Conservation (phyloP, 2,329 filamentous ascomycete species). For the Fusarium sp. region DNA sequence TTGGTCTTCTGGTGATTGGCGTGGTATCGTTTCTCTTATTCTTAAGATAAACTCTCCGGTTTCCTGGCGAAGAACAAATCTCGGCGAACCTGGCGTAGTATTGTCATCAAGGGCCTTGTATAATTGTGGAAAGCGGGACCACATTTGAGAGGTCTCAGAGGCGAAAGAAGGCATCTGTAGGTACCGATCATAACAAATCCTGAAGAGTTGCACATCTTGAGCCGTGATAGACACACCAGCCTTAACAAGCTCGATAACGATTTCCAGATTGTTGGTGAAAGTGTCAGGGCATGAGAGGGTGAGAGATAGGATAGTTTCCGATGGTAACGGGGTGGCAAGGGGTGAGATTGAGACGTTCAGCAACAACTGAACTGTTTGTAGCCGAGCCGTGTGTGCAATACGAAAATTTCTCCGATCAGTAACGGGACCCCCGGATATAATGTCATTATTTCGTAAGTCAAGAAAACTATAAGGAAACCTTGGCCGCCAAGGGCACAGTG, state of each 20-base stretch:
- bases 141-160: too few relatives aligned
- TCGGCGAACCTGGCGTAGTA: too few relatives aligned
- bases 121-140: neutral
- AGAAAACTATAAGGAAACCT: neutral
- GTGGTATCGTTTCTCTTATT: neutral
- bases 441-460: neutral
- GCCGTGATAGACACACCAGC: neutral
- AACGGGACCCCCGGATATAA: neutral
- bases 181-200: neutral
- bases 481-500: neutral
- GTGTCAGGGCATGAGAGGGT: rapidly evolving
- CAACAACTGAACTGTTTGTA: neutral
- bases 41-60: neutral
- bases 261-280: rapidly evolving
- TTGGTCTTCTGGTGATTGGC: too few relatives aligned
- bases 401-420: too few relatives aligned
- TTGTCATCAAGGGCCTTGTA: neutral
- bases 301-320: neutral
- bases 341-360: rapidly evolving
- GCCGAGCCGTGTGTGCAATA: neutral
- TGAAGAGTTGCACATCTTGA: neutral
- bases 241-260: neutral
- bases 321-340: neutral
- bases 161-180: neutral
- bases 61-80: neutral